Evolutionary conservation across 192 early-diverging fungal genomes (phyloP), one percentile per base, ranked within the genome.

Genomic region (Diversispora eburnea): DNA sequence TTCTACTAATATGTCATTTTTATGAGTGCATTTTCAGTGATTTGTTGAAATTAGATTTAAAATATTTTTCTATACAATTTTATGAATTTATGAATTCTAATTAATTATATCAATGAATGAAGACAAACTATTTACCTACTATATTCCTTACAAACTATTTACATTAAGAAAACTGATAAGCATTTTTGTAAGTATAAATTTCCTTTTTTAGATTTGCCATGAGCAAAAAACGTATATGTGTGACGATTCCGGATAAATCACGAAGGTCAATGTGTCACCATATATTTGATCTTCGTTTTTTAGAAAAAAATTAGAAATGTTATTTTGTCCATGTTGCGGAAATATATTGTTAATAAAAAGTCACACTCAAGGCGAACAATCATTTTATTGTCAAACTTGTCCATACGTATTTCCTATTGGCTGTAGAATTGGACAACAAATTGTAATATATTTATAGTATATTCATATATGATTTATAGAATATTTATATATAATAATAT

Each of bases 321-420:
- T 91, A 78, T 97, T 94, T 79, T 97, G 95, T 75, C 94, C 95
- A 15, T 83, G 82, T 17, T 97, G 95, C 82, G 86, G 87, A 9
- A 97, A 97, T 81, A 60, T 97, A 67, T 82, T 97, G 42, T 83
- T 94, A 8, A 80, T 97, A 54, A 82, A 89, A 75, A 84, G 85
- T 58, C 83, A 84, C 17, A 70, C n/a, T 41, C 67, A 62, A 17
- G 88, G 86, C 43, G 82, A 84, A 56, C 86, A 92, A 55, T 81
- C 86, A 47, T 87, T 91, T 55, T 85, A 81, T 63, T 98, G 95
- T 80, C 91, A 93, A 78, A 88, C 92, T 7, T 98, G 95, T 77
- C 94, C 94, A 12, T 98, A 94, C 76, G 81, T 89, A n/a, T 93
- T 82, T 70, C 87, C 84, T 20, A 88, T 96, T 60, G 8, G 84